phyloP scores from a whole-genome alignment of 2,329 filamentous ascomycete species.

The Alternaria consortialis region DNA sequence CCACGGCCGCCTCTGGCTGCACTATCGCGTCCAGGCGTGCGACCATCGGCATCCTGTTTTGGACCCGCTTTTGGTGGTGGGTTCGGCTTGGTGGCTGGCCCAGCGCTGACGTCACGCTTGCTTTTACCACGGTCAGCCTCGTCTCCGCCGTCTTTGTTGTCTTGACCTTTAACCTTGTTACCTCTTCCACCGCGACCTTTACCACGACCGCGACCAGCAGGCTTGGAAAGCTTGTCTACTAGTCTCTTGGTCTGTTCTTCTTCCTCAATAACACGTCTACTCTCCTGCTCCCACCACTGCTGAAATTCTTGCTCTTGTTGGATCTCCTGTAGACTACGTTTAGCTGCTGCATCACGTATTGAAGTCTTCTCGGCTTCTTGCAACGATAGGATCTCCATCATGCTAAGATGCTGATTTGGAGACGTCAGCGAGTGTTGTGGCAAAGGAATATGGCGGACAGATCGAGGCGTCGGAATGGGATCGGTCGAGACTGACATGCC shows the following conservation, averaged over 20 bases:
- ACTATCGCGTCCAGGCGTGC: slow-evolving; percentile 12
- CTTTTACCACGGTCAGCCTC: slow-evolving; percentile 26
- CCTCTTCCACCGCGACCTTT: slow-evolving; percentile 30
- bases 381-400: slow-evolving; percentile 88
- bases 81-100: slow-evolving; percentile 2
- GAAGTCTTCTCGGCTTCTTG: slow-evolving; percentile 85
- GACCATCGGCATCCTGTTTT: slow-evolving; percentile 18
- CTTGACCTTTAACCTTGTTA: slow-evolving; percentile 30
- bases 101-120: slow-evolving; percentile 21
- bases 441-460: slow-evolving; percentile 59
- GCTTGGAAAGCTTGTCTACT: slow-evolving; percentile 37
- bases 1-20: slow-evolving; percentile 28
- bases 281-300: slow-evolving; percentile 94
- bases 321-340: slow-evolving; percentile 90
- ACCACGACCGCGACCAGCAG: slow-evolving; percentile 35
- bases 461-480: slow-evolving; percentile 53
- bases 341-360: slow-evolving; percentile 83
- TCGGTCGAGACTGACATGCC: slow-evolving; percentile 49
- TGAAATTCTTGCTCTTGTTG: slow-evolving; percentile 97
- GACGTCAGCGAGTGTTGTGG: slow-evolving; percentile 70
- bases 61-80: slow-evolving; percentile 12
- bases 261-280: slow-evolving; percentile 72
- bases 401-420: slow-evolving; percentile 72
- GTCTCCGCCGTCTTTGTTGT: slow-evolving; percentile 34
- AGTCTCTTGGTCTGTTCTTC: slow-evolving; percentile 55